A percentile compares a stretch with the other conserved stretches of the same genome.
phyloP scores from a whole-genome alignment of 441 rosid genomes.

The Corymbia calophylla region DNA sequence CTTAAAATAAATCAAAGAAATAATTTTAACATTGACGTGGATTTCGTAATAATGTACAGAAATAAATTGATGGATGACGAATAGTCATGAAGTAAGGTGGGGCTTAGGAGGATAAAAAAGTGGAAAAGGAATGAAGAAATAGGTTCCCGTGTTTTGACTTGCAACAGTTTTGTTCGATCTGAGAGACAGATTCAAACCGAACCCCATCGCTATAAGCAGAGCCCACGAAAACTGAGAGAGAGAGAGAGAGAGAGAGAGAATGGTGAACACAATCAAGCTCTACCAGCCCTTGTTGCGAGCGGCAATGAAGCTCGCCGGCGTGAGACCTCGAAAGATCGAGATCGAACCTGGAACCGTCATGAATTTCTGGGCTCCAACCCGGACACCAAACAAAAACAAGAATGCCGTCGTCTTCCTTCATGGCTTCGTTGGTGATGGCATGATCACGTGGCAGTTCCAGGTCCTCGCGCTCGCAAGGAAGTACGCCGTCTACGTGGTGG shows the following conservation, averaged over 20 bases:
- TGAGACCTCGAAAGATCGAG: not conserved
- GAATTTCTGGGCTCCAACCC: not conserved
- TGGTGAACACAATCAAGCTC: not conserved
- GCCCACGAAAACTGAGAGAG: not conserved
- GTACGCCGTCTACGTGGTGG: not conserved
- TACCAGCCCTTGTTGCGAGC: not conserved
- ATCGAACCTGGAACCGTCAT: not conserved
- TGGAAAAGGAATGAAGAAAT: not conserved
- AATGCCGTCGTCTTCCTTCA: not conserved
- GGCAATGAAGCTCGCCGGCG: not conserved
- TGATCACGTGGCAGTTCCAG: not conserved
- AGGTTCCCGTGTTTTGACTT: not conserved
- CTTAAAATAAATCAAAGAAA: not conserved
- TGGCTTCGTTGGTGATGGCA: not conserved
- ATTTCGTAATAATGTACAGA: not conserved
- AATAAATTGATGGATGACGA: not conserved
- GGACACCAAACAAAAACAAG: not conserved
- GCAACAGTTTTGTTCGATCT: not conserved
- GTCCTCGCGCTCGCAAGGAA: not conserved
- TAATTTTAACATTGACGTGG: not conserved
- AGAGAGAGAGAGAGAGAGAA: not conserved
- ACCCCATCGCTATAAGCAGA: not conserved
- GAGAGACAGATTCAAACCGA: no score
- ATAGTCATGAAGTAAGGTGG: not conserved
- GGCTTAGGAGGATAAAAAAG: not conserved